Base-by-base conservation (phyloP, 257 asterid genomes). In the Solanum pinnatisectum region DNA sequence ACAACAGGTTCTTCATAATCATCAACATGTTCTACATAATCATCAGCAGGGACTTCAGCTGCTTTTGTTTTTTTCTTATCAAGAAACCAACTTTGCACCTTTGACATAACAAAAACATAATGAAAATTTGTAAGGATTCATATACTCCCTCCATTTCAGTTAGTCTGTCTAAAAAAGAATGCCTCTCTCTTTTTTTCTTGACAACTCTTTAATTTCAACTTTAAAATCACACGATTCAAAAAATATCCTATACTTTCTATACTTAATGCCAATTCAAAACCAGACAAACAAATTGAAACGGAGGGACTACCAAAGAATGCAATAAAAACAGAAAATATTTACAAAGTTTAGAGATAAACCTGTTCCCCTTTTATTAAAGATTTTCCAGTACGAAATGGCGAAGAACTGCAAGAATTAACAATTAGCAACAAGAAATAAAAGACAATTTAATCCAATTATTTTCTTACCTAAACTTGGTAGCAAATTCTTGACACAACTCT, bases 81-180 rank as follows among this genome's bases (percentile, higher is more conserved):
- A 49, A 79, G 84, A 87, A 95, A 95, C 98, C 98, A 97, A 86
- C 88, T 74, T 87, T 90, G 91, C 89, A 96, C 98, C 99, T 97
- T 88, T 46, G 86, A 81, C 46, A 60, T 83, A 63, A 72, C 37
- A 44, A 81, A 46, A 82, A 14, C 52, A 27, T 30, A 59, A 12
- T 36, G 68, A 79, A 27, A 30, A 84, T 14, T 33, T 15, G 73
- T 36, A 83, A 86, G 1, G 56, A 74, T 13, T 85, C 52, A 84
- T 68, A 79, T 67, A 56, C 84, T 37, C 27, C 12, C 68, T 59
- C 68, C 68, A 59, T 59, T 20, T 59, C 68, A 59, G 20, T 59
- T 59, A 18, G 12, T 7, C 23, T 42, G 15, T 42, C 49, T 42
- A 42, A 42, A 42, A 42, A 42, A 1, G 63, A 52, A 52, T 52